Base-by-base conservation (phyloP, 1,284 basidiomycete species). In the Sanghuangporus sanghuang region DNA sequence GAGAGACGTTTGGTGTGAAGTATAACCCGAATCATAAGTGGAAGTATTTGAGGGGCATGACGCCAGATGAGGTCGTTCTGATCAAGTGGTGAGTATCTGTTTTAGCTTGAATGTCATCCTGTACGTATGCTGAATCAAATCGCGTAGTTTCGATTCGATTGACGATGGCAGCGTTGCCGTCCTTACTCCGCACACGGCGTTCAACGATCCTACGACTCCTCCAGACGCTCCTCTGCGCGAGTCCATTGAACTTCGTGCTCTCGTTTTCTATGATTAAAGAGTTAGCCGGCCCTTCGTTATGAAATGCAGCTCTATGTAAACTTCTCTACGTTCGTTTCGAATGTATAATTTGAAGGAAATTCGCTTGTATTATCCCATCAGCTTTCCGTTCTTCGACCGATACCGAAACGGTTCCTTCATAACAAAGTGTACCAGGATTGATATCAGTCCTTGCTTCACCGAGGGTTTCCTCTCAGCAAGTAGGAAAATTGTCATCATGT, bases 31-130 rank as follows among this genome's bases (percentile, higher is more conserved):
- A 76, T 38, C 85, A 89, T 65, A 75, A 74, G 68, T 90, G 86
- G 86, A 86, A 85, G 71, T 90, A 89, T 71, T 65, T 87, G 58
- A 73, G 76, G 49, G 86, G 84, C 0, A 81, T 89, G 80, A 78
- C 74, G 11, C 83, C 86, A 0, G 83, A 88, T 35, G 86, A 90
- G 71, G 70, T 82, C 49, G 81, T 86, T 39, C 70, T 89, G 38
- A 84, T 90, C 70, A 89, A 89, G 74, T 89, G 86, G 85, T 89
- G 65, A 59, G 84, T 32, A 49, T 8, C 23, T 14, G 4, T 46
- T n/a, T 38, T 11, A n/a, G 6, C 11, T 18, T n/a, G 36, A 1
- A 14, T 35, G 53, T n/a, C 8, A n/a, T 16, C 16, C 14, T 16
- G 23, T 32, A 23, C 14, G 5, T 38, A 18, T 35, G 0, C 35